Base-by-base conservation (phyloP, 2,329 filamentous ascomycete species). In the Colletotrichum euphorbiae region DNA sequence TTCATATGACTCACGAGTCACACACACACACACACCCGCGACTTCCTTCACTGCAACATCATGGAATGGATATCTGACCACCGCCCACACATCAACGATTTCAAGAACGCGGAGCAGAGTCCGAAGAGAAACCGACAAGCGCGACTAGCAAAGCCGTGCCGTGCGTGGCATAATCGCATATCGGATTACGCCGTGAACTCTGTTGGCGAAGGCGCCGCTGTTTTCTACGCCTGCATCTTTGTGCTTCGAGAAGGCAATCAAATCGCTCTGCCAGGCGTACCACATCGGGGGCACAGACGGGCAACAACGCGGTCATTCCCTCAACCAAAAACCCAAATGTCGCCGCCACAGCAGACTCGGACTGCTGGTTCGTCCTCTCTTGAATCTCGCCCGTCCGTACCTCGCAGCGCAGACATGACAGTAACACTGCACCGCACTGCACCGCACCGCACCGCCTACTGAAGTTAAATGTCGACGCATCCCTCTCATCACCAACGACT, bases 321-420 rank as follows among this genome's bases (percentile, higher is more conserved):
- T 21, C 28, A 17, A 21, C 51, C 17, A 55, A 15, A 31, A 38
- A 55, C n/a, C 51, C 17, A 58, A 36, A 43, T 17, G 19, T 21
- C 21, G 21, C 21, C 33, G 31, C 17, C 28, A 15, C 15, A 33
- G 17, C 31, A 58, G 24, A 52, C 52, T 46, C 60, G 45, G 52
- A 58, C 64, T 45, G 12, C 46, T 48, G 38, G 65, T 64, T 64
- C 65, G 45, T 58, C 60, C 60, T 67, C 65, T 52, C 65, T 68
- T 68, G 58, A 31, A 3, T 19, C 28, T 24, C 21, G 12, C 33
- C 57, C 58, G 36, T 56, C 51, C 59, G 43, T 57, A 17, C 51
- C 51, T 61, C 19, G n/a, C 33, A 33, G 19, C n/a, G 36, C 19
- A 33, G 11, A 21, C 17, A 21, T n/a, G n/a, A n/a, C n/a, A n/a